Percentiles rank a stretch among this genome's conserved stretches.
These are phyloP conservation scores for Sugiyamaella chiloensis DNA, from an alignment of 805 yeast species.

Conservation along the genomic window DNA sequence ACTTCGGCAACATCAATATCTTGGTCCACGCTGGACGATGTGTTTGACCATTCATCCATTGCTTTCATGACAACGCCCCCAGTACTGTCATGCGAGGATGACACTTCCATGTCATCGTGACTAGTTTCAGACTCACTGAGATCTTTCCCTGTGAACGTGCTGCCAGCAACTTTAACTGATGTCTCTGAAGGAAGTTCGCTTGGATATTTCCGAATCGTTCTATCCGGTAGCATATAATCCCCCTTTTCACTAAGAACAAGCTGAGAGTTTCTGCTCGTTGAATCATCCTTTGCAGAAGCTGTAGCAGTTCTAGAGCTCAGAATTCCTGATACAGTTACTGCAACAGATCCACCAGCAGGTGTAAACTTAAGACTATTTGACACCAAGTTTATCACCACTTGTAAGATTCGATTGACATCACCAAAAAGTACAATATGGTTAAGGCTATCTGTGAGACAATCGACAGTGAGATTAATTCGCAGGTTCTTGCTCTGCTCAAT, in stretches of 20 bases:
- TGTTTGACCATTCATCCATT: constrained; percentile 1
- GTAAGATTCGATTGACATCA: constrained; percentile 86
- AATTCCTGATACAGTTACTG: constrained; percentile 9
- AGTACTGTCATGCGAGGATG: not conserved
- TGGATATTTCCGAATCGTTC: not conserved
- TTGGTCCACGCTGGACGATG: not conserved
- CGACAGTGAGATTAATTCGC: constrained; percentile 57
- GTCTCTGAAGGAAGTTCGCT: not conserved
- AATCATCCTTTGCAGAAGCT: constrained; percentile 7
- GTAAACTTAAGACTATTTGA: constrained; percentile 91
- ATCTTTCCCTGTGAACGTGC: not conserved
- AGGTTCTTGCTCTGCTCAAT: constrained; percentile 54
- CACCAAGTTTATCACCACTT: constrained; percentile 87
- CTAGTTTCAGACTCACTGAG: not conserved
- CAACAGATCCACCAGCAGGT: constrained; percentile 65
- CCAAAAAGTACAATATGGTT: constrained; percentile 63
- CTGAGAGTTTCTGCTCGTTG: not conserved
- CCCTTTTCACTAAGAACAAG: not conserved
- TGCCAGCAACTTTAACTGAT: not conserved
- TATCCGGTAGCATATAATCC: not conserved
- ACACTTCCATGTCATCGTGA: not conserved
- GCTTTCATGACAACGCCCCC: not conserved
- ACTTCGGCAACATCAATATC: constrained; percentile 47
- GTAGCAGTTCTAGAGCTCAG: constrained; percentile 1
- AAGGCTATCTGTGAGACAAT: constrained; percentile 41